A percentile compares a stretch with the other conserved stretches of the same genome.
phyloP scores from a whole-genome alignment of 768 basidiomycete genomes.

The Mycena galericulata region DNA sequence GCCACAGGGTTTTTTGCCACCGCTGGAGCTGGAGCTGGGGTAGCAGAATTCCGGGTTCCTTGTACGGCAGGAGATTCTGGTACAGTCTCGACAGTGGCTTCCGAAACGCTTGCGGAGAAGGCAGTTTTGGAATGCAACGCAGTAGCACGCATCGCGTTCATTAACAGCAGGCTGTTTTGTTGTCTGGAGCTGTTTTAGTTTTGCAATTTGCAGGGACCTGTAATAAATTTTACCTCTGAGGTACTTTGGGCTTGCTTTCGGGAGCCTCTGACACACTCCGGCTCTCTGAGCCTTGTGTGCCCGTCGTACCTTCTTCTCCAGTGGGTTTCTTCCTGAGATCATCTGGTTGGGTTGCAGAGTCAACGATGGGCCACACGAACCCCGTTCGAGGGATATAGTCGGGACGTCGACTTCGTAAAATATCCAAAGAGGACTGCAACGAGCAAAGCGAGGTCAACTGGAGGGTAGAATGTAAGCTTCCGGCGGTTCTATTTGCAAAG shows the following conservation, averaged over 20 bases:
- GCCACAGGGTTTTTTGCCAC: conserved; percentile 45
- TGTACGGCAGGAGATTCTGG: conserved; percentile 32
- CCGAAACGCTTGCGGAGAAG: conserved; percentile 55
- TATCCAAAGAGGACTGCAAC: conserved; percentile 82
- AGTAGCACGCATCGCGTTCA: conserved; percentile 85
- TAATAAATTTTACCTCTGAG: conserved; percentile 19
- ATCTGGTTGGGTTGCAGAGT: conserved; percentile 59
- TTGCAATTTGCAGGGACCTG: conserved; percentile 40
- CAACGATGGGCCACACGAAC: conserved; percentile 87
- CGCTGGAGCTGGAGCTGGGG: conserved; percentile 39
- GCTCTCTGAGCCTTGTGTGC: conserved; percentile 37
- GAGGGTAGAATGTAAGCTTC: not conserved
- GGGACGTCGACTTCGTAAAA: conserved; percentile 78
- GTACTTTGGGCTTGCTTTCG: conserved; percentile 39
- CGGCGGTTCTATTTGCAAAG: not conserved
- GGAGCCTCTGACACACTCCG: conserved; percentile 40
- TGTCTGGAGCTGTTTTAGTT: conserved; percentile 58
- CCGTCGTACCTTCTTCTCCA: conserved; percentile 43
- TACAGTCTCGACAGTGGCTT: conserved; percentile 42
- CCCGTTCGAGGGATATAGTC: conserved; percentile 87
- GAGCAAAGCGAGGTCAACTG: conserved; percentile 78
- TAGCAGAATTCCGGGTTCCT: conserved; percentile 33
- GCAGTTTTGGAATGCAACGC: conserved; percentile 74
- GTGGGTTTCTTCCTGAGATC: conserved; percentile 53
- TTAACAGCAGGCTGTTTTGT: conserved; percentile 75